Evolutionary conservation across 2,329 filamentous ascomycete species (phyloP).

Genomic region (Apiospora malaysiana): DNA sequence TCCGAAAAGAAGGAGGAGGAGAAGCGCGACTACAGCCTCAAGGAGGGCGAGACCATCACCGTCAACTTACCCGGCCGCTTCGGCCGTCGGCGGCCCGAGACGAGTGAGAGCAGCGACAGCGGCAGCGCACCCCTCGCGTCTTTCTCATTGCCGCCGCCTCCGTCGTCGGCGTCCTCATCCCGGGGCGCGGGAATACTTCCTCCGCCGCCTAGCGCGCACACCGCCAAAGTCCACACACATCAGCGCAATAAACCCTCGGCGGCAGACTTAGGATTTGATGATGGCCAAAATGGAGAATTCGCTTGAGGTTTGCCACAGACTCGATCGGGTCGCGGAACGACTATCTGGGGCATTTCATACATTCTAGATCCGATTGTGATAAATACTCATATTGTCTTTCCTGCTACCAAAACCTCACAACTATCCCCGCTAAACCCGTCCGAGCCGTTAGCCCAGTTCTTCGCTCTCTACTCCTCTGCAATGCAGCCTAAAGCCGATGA

Average conservation of each 20-base stretch:
- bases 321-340: not conserved
- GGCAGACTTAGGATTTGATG: constrained; percentile 79
- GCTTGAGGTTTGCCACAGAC: constrained; percentile 44
- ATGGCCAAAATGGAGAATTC: constrained; percentile 89
- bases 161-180: constrained; percentile 47
- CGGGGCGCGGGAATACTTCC: constrained; percentile 55
- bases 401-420: not conserved
- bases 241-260: constrained; percentile 54
- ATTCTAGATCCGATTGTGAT: constrained; percentile 13
- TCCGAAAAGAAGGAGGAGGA: constrained; percentile 50
- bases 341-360: not conserved
- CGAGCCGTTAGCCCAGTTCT: not conserved
- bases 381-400: constrained; percentile 11
- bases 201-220: constrained; percentile 68
- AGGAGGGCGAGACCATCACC: constrained; percentile 88
- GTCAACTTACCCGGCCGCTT: constrained; percentile 73
- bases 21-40: constrained; percentile 81
- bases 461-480: constrained; percentile 17
- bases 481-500: constrained; percentile 20
- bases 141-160: constrained; percentile 81
- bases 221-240: constrained; percentile 63
- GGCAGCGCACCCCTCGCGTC: constrained; percentile 46
- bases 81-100: constrained; percentile 53
- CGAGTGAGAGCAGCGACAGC: constrained; percentile 31
- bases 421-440: not conserved